Percentiles rank a stretch among this genome's conserved stretches.
Evolutionary conservation across 2,329 filamentous ascomycete species (phyloP).

Genomic region (Ascosphaera acerosa): DNA sequence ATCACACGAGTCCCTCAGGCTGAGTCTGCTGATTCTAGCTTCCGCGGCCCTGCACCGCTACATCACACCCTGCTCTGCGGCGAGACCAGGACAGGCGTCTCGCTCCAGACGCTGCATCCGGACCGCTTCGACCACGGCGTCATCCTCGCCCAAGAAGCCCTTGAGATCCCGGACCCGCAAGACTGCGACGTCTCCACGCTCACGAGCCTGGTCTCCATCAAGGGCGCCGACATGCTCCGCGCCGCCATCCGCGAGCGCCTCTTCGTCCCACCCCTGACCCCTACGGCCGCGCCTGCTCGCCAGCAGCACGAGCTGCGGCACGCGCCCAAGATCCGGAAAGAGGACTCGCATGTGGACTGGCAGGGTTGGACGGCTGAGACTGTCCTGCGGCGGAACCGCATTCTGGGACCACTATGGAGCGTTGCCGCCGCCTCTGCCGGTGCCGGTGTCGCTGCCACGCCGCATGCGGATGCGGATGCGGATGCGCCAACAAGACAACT

Average conservation of each 20-base stretch:
- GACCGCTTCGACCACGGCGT: slow-evolving; percentile 52
- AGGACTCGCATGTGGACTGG: slow-evolving; percentile 39
- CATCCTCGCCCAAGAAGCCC: slow-evolving; percentile 36
- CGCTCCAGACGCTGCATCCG: slow-evolving; percentile 65
- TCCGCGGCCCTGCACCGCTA: slow-evolving; percentile 66
- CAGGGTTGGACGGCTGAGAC: slow-evolving; percentile 25
- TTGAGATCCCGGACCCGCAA: slow-evolving; percentile 21
- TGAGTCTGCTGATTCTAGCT: slow-evolving; percentile 23
- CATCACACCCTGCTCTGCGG: slow-evolving; percentile 53
- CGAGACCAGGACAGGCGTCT: slow-evolving; percentile 41
- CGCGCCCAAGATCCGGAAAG: slow-evolving; percentile 48
- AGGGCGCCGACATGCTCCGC: slow-evolving; percentile 48
- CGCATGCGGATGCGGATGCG: slow-evolving; percentile 4
- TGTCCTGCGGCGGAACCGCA: slow-evolving; percentile 30
- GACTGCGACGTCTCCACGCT: slow-evolving; percentile 26
- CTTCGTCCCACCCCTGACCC: slow-evolving; percentile 36
- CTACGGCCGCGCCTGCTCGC: slow-evolving; percentile 9
- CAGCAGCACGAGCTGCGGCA: slow-evolving; percentile 16
- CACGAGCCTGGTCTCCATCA: slow-evolving; percentile 28
- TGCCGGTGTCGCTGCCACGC: too few species aligned
- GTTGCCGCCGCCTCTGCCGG: slow-evolving; percentile 10
- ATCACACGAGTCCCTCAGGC: slow-evolving; percentile 2
- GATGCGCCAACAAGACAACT: not conserved
- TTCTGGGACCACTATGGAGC: slow-evolving; percentile 43
- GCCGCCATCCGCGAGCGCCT: slow-evolving; percentile 33